Percentiles rank a stretch among this genome's conserved stretches.
phyloP scores from a whole-genome alignment of 192 early-diverging fungal species.

The Coemansia sp. region DNA sequence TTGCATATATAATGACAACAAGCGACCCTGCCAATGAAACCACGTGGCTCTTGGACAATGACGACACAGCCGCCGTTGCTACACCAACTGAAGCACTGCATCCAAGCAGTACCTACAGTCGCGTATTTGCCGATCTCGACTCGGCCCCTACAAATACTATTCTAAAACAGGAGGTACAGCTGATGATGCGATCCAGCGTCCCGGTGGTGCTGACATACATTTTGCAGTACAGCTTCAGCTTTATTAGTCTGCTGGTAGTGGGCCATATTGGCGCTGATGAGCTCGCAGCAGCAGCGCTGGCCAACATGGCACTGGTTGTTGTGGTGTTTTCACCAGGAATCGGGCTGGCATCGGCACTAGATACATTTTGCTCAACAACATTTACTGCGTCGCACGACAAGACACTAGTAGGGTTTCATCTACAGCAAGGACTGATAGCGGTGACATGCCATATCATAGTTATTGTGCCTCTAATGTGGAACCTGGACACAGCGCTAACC shows the following conservation, averaged over 20 bases:
- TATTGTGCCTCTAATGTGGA: slow-evolving; percentile 69
- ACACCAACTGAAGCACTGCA: slow-evolving; percentile 17
- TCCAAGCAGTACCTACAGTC: slow-evolving; percentile 10
- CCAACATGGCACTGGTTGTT: slow-evolving; percentile 71
- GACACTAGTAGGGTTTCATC: slow-evolving; percentile 68
- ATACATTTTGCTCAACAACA: slow-evolving; percentile 74
- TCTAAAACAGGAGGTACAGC: slow-evolving; percentile 23
- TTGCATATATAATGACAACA: neutral
- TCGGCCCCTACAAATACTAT: slow-evolving; percentile 15
- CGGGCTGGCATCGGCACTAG: slow-evolving; percentile 71
- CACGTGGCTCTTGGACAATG: slow-evolving; percentile 17
- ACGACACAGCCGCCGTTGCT: neutral
- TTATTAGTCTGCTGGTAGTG: slow-evolving; percentile 62
- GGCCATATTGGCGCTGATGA: slow-evolving; percentile 68
- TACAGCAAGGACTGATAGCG: slow-evolving; percentile 80
- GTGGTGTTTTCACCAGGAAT: slow-evolving; percentile 67
- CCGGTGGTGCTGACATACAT: slow-evolving; percentile 55
- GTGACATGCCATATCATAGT: slow-evolving; percentile 68
- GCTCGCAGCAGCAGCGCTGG: slow-evolving; percentile 70
- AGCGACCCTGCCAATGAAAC: slow-evolving; percentile 6
- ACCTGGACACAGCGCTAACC: slow-evolving; percentile 68
- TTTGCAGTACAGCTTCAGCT: slow-evolving; percentile 65
- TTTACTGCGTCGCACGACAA: slow-evolving; percentile 68
- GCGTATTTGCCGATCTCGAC: slow-evolving; percentile 15
- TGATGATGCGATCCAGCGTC: slow-evolving; percentile 23